Evolutionary conservation across 768 basidiomycete genomes (phyloP), one percentile per base, ranked within the genome.

Genomic region (Suillus luteus): DNA sequence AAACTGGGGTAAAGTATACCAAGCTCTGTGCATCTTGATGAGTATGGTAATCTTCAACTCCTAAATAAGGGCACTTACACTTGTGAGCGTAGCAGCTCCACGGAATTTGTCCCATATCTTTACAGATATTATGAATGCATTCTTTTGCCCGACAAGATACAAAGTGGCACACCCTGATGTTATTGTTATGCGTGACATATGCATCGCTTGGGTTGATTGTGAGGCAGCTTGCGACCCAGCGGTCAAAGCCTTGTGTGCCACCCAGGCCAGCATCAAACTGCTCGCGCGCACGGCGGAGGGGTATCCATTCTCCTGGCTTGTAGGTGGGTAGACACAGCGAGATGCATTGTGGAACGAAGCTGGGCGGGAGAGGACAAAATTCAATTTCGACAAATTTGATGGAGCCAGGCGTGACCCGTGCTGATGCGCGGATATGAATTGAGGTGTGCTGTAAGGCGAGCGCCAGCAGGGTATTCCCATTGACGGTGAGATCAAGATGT

Each of bases 21-120:
- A 84, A 68, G 17, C 67, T 72, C 82, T 82, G 22, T 27, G 19
- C 10, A 41, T 17, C 24, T 41, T 19, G 22, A 41, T 58, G 52
- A 52, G 12, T 41, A 37, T 63, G 14, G 22, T 27, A n/a, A 31
- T 7, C 12, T 17, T 24, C 19, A 60, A 40, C 12, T 14, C 19
- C 9, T 14, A 22, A 31, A 11, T n/a, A 62, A 17, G 49, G 22
- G 12, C 24, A 15, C 79, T 60, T 71, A 88, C 89, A 17, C 70
- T 66, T 24, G 84, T 79, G 0, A 85, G 80, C 0, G 57, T 35
- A 67, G 87, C 87, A 0, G 83, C 86, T 69, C 78, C 85, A 17
- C 69, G 67, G 69, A 93, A 93, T 66, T 91, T 91, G 51, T 84
- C 72, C 91, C 91, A 93, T 55, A 93, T 92, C 90, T 92, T 63